A percentile compares a stretch with the other conserved stretches of the same genome.
phyloP scores from a whole-genome alignment of 1,284 basidiomycete species.

The Anthracocystis setariae region DNA sequence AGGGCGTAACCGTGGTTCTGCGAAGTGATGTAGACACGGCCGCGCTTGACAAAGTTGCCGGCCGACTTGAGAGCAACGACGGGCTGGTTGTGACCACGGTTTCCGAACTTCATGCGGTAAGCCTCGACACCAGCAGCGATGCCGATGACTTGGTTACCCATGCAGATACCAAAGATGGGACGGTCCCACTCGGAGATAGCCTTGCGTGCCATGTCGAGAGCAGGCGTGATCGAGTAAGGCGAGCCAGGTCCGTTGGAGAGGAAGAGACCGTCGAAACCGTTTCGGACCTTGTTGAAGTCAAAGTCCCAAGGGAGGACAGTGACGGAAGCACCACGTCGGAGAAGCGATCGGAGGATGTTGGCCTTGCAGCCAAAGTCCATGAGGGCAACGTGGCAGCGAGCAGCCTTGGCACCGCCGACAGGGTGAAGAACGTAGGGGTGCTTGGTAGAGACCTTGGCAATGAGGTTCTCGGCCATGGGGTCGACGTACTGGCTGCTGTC shows the following conservation, averaged over 20 bases:
- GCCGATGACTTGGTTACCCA: conserved; percentile 85
- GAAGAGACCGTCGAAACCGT: conserved; percentile 94
- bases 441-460: conserved; percentile 90
- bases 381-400: conserved; percentile 83
- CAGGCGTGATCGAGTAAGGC: conserved; percentile 87
- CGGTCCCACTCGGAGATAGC: conserved; percentile 83
- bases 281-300: conserved; percentile 88
- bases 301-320: conserved; percentile 97
- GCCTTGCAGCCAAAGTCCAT: conserved; percentile 98
- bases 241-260: conserved; percentile 96
- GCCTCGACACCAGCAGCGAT: conserved; percentile 96
- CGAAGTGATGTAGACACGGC: conserved; percentile 92
- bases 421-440: conserved; percentile 87
- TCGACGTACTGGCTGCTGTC: conserved; percentile 75
- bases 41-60: conserved; percentile 86
- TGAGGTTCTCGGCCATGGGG: conserved; percentile 88
- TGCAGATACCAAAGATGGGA: conserved; percentile 97
- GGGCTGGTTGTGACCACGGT: conserved; percentile 99
- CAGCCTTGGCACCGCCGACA: conserved; percentile 73
- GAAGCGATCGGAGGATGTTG: conserved; percentile 91
- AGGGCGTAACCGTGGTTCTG: conserved; percentile 71
- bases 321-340: conserved; percentile 87
- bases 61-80: conserved; percentile 90
- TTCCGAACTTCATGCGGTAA: conserved; percentile 96
- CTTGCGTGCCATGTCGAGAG: conserved; percentile 81